Percentiles rank a stretch among this genome's conserved stretches.
Conservation (phyloP, 2,329 filamentous ascomycete species). For the Fusarium vanettenii region DNA sequence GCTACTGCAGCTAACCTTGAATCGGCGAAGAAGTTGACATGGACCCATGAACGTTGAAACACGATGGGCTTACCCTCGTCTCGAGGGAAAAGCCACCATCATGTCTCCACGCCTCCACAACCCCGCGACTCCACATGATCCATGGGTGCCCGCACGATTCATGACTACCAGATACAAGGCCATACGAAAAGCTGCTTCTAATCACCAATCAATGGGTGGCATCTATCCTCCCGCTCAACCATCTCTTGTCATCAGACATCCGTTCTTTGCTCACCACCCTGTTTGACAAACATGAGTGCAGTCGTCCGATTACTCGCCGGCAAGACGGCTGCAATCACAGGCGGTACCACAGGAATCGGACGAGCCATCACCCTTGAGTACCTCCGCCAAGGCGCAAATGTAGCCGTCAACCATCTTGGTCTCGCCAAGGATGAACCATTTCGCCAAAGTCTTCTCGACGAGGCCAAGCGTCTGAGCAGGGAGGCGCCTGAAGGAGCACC, state of each 20-base stretch:
- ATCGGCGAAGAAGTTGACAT: neutral
- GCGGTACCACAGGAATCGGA: neutral
- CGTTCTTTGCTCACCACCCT: neutral
- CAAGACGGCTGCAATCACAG: neutral
- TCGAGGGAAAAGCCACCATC: neutral
- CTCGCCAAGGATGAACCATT: neutral
- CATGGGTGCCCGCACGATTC: neutral
- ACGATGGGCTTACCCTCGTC: neutral
- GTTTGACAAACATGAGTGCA: neutral
- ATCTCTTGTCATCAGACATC: neutral
- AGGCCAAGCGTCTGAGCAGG: neutral
- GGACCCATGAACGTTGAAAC: neutral
- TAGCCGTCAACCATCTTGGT: neutral
- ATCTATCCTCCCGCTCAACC: neutral
- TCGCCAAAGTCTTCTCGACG: neutral
- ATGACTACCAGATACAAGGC: neutral
- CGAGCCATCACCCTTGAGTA: neutral
- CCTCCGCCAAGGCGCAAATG: neutral
- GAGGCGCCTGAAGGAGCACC: neutral
- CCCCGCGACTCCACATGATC: neutral
- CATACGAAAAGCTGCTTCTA: neutral
- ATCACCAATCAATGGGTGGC: neutral
- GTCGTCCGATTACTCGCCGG: neutral
- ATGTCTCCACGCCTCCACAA: neutral
- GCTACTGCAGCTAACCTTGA: neutral